Base-by-base conservation (phyloP, 2,329 filamentous ascomycete species). In the Aspergillus novofumigatus region DNA sequence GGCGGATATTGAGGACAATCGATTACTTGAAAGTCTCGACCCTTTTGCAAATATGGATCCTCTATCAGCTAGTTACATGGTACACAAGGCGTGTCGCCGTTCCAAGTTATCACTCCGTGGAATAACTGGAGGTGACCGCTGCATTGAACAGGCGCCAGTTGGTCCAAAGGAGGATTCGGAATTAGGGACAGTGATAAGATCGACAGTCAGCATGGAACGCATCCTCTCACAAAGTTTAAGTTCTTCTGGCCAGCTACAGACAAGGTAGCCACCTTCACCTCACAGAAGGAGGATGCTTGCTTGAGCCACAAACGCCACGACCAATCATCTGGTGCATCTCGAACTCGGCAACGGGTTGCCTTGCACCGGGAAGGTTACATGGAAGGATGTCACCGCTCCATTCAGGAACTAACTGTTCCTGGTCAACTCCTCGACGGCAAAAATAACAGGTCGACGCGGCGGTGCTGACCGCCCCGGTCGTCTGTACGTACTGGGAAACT, bases 361-460 rank as follows among this genome's bases (percentile, higher is more conserved):
- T 47, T 47, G 11, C 44, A 26, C 21, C 10, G 11, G 23, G 20
- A 47, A 14, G 11, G 44, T 47, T 47, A 47, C 41, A 49, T 51
- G 57, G 51, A 54, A 51, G 54, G 35, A 53, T 47, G 28, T 38
- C 47, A 53, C 41, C 21, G 29, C 51, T 51, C 32, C 41, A 54
- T 53, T 38, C 42, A 25, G 29, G 32, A 17, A 51, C 57, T 56
- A 51, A 51, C 53, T 35, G 20, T 51, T 26, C 44, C 44, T 47
- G 21, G 44, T 3, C 44, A 47, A 26, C 44, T 47, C 44, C 44
- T 47, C 44, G 21, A 47, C n/a, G 14, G 11, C 11, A 47, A 44
- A 4, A 25, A 14, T 14, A 10, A 25, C 11, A 14, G 44, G 23
- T 47, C 21, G 20, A 23, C 20, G 20, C 23, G 44, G 3, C 11